A percentile compares a stretch with the other conserved stretches of the same genome.
These are phyloP conservation scores for Aphanoascus verrucosus DNA, from an alignment of 2,329 filamentous ascomycete genomes.

Conservation along the genomic window DNA sequence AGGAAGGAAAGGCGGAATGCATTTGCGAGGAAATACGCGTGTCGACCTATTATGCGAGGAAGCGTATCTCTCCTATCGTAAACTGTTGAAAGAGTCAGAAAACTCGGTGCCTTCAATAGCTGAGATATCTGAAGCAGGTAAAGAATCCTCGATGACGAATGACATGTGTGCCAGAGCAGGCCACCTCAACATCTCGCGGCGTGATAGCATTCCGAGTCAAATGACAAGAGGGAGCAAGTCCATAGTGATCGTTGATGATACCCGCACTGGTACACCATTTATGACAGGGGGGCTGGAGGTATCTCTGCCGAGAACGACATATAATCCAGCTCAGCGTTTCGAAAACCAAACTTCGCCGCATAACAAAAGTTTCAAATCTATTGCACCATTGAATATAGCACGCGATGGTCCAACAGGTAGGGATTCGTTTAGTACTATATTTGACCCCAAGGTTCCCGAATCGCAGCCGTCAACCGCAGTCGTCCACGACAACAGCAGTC, in stretches of 20 bases:
- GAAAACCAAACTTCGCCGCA: neutral
- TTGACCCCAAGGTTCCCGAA: neutral
- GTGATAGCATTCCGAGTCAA: conserved; percentile 36
- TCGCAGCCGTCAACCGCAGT: neutral
- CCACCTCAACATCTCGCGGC: conserved; percentile 7
- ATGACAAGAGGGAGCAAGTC: conserved; percentile 78
- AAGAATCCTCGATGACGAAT: neutral
- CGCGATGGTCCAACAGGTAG: neutral
- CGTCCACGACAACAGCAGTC: neutral
- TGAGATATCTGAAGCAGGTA: conserved; percentile 4
- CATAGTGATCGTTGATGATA: conserved; percentile 73
- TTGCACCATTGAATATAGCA: neutral
- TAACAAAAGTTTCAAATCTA: neutral
- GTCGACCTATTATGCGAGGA: conserved; percentile 76
- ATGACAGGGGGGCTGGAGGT: conserved; percentile 30
- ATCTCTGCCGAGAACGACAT: neutral
- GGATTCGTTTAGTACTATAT: neutral
- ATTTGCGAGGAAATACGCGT: conserved; percentile 46
- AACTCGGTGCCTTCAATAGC: conserved; percentile 12
- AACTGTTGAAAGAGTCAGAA: conserved; percentile 53
- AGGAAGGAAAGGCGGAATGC: conserved; percentile 28
- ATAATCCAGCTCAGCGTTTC: neutral
- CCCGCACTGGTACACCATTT: conserved; percentile 30
- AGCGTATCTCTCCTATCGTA: conserved; percentile 67
- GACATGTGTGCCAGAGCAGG: neutral